phyloP scores from a whole-genome alignment of 495 filamentous ascomycete genomes.

The Tuber magnatum region DNA sequence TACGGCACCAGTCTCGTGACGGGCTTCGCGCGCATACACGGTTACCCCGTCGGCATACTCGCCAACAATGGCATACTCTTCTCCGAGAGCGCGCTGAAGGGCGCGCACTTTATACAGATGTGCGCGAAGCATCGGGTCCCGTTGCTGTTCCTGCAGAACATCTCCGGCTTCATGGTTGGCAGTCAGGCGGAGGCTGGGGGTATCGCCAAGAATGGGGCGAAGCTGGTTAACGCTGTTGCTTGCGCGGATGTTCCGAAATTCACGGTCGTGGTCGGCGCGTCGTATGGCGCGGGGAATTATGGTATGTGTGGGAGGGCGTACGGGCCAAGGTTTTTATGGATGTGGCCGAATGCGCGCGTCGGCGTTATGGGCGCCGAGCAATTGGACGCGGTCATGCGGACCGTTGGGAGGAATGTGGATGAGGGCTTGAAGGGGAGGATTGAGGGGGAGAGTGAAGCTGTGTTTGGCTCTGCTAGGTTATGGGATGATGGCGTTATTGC shows the following conservation, averaged over 20 bases:
- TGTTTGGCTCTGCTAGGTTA: constrained; percentile 77
- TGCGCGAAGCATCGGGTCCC: constrained; percentile 85
- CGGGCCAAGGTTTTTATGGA: constrained; percentile 81
- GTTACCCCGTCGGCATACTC: constrained; percentile 84
- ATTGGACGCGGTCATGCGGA: constrained; percentile 85
- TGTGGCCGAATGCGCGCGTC: constrained; percentile 95
- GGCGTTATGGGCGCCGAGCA: constrained; percentile 96
- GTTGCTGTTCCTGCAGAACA: constrained; percentile 91
- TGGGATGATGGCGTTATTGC: constrained; percentile 97
- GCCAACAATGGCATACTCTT: constrained; percentile 99
- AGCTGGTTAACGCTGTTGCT: constrained; percentile 91
- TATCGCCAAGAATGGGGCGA: constrained; percentile 96
- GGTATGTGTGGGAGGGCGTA: constrained; percentile 88
- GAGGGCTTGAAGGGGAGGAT: constrained; percentile 75
- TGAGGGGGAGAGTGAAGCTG: constrained; percentile 81
- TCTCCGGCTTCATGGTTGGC: constrained; percentile 96
- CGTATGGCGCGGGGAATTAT: constrained; percentile 70
- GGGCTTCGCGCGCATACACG: constrained; percentile 81
- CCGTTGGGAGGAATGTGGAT: constrained; percentile 78
- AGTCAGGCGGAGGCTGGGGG: constrained; percentile 85
- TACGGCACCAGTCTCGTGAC: constrained; percentile 89
- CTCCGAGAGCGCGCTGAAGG: constrained; percentile 81
- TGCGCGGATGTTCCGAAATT: constrained; percentile 96
- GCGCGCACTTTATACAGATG: constrained; percentile 97
- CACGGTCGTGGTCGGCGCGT: constrained; percentile 85